Base-by-base conservation (phyloP, 2,329 filamentous ascomycete species). In the Fusarium bulbicola region DNA sequence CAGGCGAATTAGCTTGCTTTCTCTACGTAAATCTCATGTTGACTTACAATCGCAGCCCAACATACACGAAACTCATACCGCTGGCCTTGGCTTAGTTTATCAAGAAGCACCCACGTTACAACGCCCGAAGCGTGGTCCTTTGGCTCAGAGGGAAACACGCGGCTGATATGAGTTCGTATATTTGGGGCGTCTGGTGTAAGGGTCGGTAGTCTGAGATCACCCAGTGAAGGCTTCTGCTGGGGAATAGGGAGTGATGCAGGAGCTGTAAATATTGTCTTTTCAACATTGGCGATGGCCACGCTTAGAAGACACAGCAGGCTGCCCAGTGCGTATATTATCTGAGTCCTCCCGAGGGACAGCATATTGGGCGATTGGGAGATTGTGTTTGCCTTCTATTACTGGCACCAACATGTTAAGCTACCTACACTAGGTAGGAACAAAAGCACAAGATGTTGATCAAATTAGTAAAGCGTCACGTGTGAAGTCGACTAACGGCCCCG, bases 21-120 rank as follows among this genome's bases (percentile, higher is more conserved):
- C n/a, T 45, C 24, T 37, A 47, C 18, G 9, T 18, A 9, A 24
- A 39, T 39, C 21, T 32, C 39, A 45, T 16, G 28, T 39, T 47
- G 37, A 87, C 93, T 83, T 87, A 97, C 95, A 68, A 92, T 96
- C 45, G 96, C 96, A 68, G 94, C 88, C 95, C 95, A 99, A 84
- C 95, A 98, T 67, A 98, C 87, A 61, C 96, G 91, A 54, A 97
- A 88, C 85, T 99, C 96, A 86, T 98, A 98, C 74, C 95, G 89
- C 78, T 92, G 92, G 16, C 90, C 89, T 40, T 90, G 87, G n/a
- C 83, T 86, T 61, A 99, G 86, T 39, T 87, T 84, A 63, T 92
- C 88, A 11, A 99, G 88, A 13, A 95, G 84, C 74, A 95, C 89
- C 96, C 96, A 98, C 34, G 92, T 92, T 58, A 91, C 86, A 16